phyloP scores from a whole-genome alignment of 164 flowering plant species.

The Chimonanthus salicifolius region DNA sequence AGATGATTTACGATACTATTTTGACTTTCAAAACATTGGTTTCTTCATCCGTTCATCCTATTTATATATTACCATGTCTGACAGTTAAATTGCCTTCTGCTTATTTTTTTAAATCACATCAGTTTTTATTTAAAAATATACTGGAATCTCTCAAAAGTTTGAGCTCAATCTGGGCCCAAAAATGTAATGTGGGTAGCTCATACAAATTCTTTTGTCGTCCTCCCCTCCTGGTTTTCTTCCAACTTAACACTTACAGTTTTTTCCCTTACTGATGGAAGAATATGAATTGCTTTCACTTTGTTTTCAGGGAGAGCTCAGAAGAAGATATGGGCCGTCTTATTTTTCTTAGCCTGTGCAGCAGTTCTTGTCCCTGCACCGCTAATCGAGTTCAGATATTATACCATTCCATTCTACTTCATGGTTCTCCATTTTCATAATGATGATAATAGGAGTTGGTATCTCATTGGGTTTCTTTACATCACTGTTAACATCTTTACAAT shows the following conservation, averaged over 20 bases:
- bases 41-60: too few relatives aligned
- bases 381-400: constrained; percentile 92
- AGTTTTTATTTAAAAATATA: too few relatives aligned
- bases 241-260: not conserved
- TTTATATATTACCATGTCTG: too few relatives aligned
- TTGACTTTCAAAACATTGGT: too few relatives aligned
- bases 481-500: constrained; percentile 61
- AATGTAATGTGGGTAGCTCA: too few relatives aligned
- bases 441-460: constrained; percentile 39
- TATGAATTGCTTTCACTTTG: constrained; percentile 1
- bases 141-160: too few relatives aligned
- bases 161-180: too few relatives aligned
- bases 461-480: constrained; percentile 47
- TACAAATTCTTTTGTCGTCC: not conserved
- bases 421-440: constrained; percentile 42
- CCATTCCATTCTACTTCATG: constrained; percentile 69
- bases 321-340: constrained; percentile 62
- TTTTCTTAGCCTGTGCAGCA: constrained; percentile 64
- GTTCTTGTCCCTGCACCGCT: constrained; percentile 78
- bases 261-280: not conserved
- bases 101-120: too few relatives aligned
- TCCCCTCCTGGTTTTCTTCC: not conserved
- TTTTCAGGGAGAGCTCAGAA: constrained; percentile 56
- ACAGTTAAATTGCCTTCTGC: too few relatives aligned
- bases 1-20: too few relatives aligned